These are phyloP conservation scores for Podospora pseudoanserina DNA, from an alignment of 495 filamentous ascomycete genomes.

Conservation along the genomic window DNA sequence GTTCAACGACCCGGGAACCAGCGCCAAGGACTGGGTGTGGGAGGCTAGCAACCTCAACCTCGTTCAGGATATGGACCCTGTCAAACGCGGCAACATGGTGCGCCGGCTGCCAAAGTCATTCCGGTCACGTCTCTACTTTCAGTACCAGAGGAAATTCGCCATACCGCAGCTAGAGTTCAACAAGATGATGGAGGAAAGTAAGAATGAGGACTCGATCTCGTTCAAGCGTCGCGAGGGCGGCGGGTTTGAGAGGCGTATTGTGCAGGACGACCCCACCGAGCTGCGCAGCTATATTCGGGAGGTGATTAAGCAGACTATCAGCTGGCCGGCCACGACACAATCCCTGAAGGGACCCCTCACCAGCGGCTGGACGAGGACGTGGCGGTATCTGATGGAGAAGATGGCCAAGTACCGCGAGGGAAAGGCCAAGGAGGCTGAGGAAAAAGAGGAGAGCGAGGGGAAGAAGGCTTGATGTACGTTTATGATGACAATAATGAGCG, in stretches of 20 bases:
- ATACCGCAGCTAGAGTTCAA: constrained; percentile 82
- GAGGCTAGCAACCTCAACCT: constrained; percentile 53
- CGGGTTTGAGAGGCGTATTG: constrained; percentile 81
- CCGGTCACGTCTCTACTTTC: constrained; percentile 84
- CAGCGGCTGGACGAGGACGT: constrained; percentile 62
- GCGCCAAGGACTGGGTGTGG: constrained; percentile 59
- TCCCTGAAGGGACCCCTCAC: constrained; percentile 77
- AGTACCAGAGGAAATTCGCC: constrained; percentile 83
- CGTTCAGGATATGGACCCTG: constrained; percentile 84
- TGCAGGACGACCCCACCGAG: constrained; percentile 57
- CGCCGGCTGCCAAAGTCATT: constrained; percentile 84
- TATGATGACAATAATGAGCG: constrained; percentile 1
- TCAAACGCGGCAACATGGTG: constrained; percentile 92
- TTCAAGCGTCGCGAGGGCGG: constrained; percentile 74
- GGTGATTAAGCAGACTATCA: constrained; percentile 80
- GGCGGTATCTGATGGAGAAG: constrained; percentile 82
- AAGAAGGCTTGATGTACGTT: constrained; percentile 11
- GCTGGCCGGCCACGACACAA: constrained; percentile 85
- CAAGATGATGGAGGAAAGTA: constrained; percentile 73
- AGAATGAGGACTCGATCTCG: constrained; percentile 63
- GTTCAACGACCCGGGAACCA: constrained; percentile 68
- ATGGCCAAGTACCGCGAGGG: constrained; percentile 62
- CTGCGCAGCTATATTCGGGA: constrained; percentile 63
- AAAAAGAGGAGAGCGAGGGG: constrained; percentile 13
- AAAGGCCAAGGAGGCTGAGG: constrained; percentile 17